Evolutionary conservation across 306 rosid genomes (phyloP).

Genomic region (Fragaria nilgerrensis): DNA sequence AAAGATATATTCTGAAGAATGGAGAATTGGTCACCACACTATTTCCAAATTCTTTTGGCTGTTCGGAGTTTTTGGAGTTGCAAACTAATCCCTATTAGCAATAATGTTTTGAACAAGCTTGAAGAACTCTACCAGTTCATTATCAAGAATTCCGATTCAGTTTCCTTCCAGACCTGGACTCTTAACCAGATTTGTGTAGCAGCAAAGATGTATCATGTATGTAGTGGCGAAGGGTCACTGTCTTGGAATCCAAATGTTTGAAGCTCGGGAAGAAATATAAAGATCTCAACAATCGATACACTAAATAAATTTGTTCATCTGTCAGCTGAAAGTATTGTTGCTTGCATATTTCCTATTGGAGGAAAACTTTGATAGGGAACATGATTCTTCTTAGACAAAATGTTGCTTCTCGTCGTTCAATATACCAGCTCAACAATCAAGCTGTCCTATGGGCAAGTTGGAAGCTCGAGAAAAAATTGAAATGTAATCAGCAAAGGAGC

Average conservation of each 20-base stretch:
- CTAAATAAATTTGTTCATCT: no score
- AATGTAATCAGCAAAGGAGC: no score
- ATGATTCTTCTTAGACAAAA: constrained; percentile 44
- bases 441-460: constrained; percentile 43
- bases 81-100: constrained; percentile 19
- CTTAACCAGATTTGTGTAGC: constrained; percentile 18
- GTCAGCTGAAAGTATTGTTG: no score
- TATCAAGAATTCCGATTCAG: constrained; percentile 2
- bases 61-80: no score
- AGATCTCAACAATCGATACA: no score
- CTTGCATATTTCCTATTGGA: constrained; percentile 51
- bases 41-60: no score
- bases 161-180: constrained; percentile 7
- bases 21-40: constrained; percentile 29
- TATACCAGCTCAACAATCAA: constrained; percentile 6
- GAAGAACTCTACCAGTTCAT: constrained; percentile 22
- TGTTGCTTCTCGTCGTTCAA: constrained; percentile 22
- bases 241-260: constrained; percentile 6
- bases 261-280: neutral
- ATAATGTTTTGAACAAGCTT: constrained; percentile 36
- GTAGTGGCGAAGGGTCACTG: neutral
- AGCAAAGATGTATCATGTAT: neutral
- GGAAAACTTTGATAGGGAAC: no score
- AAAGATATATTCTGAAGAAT: constrained; percentile 15
- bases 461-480: constrained; percentile 8